These are phyloP conservation scores for Cephaloascus fragrans DNA, from an alignment of 805 yeast species.

Conservation along the genomic window DNA sequence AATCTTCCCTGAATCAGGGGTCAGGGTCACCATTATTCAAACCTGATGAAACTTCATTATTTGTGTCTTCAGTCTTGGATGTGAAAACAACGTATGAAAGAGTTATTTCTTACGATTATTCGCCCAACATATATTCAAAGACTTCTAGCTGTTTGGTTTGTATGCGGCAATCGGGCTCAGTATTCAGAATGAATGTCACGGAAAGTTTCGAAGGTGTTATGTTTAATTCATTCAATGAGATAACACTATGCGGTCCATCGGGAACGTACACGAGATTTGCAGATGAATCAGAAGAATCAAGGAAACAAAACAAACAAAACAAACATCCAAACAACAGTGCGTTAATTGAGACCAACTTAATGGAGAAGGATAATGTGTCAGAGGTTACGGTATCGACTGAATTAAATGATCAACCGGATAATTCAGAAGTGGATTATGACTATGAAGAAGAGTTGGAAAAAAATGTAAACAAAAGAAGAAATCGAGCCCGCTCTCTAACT, in stretches of 20 bases:
- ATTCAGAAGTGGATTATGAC: constrained; percentile 7
- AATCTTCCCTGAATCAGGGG: not conserved
- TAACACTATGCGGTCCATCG: constrained; percentile 48
- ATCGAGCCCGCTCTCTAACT: constrained; percentile 7
- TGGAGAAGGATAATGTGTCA: constrained; percentile 10
- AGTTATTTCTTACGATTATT: constrained; percentile 79
- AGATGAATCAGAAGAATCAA: constrained; percentile 1
- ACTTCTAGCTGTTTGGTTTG: constrained; percentile 65
- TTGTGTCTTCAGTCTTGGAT: constrained; percentile 70
- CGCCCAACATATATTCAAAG: constrained; percentile 38
- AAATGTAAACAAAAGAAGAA: not conserved
- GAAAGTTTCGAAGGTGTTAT: constrained; percentile 55
- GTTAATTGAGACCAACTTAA: constrained; percentile 2
- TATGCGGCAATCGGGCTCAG: constrained; percentile 85
- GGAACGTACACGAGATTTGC: constrained; percentile 41
- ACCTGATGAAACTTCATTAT: constrained; percentile 23
- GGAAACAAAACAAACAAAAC: not conserved
- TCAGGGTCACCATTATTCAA: not conserved
- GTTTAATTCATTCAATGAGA: constrained; percentile 63
- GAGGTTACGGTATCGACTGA: constrained; percentile 16
- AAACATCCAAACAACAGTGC: too few species aligned
- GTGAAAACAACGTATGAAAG: constrained; percentile 68
- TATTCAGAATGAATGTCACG: constrained; percentile 66
- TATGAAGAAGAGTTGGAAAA: constrained; percentile 13
- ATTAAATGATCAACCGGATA: constrained; percentile 4